Conservation (phyloP, 2,329 filamentous ascomycete species). For the Aspergillus oerlinghausenensis region DNA sequence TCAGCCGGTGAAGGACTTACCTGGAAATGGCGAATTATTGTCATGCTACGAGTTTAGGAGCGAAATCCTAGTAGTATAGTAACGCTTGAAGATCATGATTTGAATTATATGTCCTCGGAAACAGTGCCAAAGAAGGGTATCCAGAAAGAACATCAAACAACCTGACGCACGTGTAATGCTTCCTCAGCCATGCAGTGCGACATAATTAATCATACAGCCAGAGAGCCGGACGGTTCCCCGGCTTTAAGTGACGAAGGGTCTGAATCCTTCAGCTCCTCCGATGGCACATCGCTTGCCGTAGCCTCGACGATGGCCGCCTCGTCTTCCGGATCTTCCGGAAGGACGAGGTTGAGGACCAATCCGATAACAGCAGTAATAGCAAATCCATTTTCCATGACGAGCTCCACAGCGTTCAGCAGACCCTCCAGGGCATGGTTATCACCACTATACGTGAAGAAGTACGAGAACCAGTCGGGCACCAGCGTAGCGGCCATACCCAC, state of each 20-base stretch:
- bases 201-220: neutral
- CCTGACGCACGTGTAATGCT: neutral
- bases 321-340: conserved; percentile 74
- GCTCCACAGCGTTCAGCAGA: conserved; percentile 47
- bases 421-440: conserved; percentile 66
- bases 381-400: conserved; percentile 63
- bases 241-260: neutral
- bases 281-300: conserved; percentile 16
- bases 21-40: neutral
- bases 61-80: neutral
- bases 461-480: conserved; percentile 45
- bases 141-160: neutral
- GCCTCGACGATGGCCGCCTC: conserved; percentile 35
- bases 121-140: neutral
- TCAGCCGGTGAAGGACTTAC: neutral
- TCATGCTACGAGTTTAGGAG: neutral
- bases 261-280: conserved; percentile 1
- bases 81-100: neutral
- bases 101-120: neutral
- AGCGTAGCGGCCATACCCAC: conserved; percentile 54
- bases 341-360: conserved; percentile 66
- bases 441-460: conserved; percentile 43
- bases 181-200: neutral
- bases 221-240: neutral
- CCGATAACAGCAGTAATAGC: conserved; percentile 66